Base-by-base conservation (phyloP, 2,329 filamentous ascomycete genomes). In the Fusarium setosum region DNA sequence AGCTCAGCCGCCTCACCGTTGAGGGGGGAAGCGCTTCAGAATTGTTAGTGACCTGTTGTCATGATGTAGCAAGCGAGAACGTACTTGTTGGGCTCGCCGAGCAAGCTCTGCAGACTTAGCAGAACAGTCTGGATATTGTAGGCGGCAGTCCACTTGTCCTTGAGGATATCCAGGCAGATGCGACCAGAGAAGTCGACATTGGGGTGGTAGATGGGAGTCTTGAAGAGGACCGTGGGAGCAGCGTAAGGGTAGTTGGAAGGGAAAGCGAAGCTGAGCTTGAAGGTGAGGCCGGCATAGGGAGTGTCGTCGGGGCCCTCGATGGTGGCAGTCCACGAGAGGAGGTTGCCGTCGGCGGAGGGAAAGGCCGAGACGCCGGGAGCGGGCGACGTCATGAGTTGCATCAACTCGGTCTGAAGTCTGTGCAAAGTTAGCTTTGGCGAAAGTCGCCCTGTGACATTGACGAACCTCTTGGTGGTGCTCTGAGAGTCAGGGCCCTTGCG, bases 51-150 rank as follows among this genome's bases (percentile, higher is more conserved):
- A 34, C 5, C n/a, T n/a, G n/a, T n/a, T 54, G 23, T 35, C 15
- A 20, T 48, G 45, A 52, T 12, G 8, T 38, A 18, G 38, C 9
- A 10, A 17, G 15, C 20, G 20, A 34, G n/a, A 21, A 82, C 92
- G 79, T 83, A 98, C 96, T 99, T 99, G 82, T 99, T 99, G 32
- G 96, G 96, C 81, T 99, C 96, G 23, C 95, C 96, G 29, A 99
- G 86, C 74, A 99, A 82, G 79, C 94, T 97, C 81, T 99, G 96
- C 79, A 99, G 81, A 72, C 95, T 98, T 73, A 99, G 80, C 55
- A 99, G 83, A 44, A 99, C 93, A 44, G 92, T 97, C 79, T 96
- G 93, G 63, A 97, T 94, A 75, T 98, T 98, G 86, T 97, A 96
- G 40, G 96, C 94, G 17, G 96, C 94, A 60, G 94, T 97, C 96